phyloP scores from a whole-genome alignment of 2,329 filamentous ascomycete genomes.

The Cladosporium sphaerospermum region DNA sequence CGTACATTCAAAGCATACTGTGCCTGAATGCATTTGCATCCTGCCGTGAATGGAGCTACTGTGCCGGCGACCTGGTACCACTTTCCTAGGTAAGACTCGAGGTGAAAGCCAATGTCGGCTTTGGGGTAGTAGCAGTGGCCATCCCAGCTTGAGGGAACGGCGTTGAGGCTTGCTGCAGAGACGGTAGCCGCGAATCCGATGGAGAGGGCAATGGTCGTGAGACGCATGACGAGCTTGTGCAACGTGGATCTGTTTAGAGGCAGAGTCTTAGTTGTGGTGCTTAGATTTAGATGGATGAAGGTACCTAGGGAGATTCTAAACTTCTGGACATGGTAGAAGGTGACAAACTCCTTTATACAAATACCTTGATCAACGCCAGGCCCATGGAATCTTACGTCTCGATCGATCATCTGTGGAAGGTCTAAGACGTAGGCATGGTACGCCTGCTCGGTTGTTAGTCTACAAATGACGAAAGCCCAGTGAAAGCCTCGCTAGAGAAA shows the following conservation, averaged over 20 bases:
- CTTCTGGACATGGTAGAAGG: not conserved
- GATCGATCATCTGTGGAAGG: not conserved
- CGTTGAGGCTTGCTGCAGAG: constrained; percentile 3
- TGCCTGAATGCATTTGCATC: constrained; percentile 18
- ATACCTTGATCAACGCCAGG: not conserved
- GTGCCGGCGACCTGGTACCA: constrained; percentile 22
- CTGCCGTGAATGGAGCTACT: constrained; percentile 15
- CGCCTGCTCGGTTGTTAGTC: not conserved
- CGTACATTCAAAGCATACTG: constrained; percentile 17
- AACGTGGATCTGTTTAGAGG: not conserved
- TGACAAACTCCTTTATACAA: not conserved
- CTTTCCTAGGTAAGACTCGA: constrained; percentile 18
- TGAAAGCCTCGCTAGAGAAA: constrained; percentile 2
- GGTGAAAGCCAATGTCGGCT: constrained; percentile 15
- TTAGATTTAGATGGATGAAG: not conserved
- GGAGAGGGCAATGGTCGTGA: not conserved
- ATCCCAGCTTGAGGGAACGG: constrained; percentile 15
- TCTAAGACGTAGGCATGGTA: not conserved
- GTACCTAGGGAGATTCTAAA: not conserved
- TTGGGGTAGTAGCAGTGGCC: constrained; percentile 20
- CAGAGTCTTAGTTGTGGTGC: not conserved
- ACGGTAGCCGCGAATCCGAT: constrained; percentile 5
- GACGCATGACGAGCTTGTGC: not conserved
- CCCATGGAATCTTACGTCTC: not conserved
- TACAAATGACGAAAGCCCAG: constrained; percentile 8